Percentiles rank a stretch among this genome's conserved stretches.
Conservation (phyloP, 2,329 filamentous ascomycete genomes). For the Sphaerulina musiva region DNA sequence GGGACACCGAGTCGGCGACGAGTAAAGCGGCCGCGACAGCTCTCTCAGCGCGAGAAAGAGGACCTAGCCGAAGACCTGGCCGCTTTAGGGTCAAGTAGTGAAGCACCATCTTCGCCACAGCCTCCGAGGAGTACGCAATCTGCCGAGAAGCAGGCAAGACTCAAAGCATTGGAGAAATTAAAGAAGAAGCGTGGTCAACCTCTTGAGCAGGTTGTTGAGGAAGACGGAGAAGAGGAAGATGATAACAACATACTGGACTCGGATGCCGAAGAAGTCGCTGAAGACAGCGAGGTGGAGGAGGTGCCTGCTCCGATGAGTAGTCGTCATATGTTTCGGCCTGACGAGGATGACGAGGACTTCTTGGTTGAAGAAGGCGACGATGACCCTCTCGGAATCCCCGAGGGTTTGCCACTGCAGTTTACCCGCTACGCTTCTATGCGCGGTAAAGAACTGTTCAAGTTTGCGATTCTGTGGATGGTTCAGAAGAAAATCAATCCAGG, state of each 20-base stretch:
- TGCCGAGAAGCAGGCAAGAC: constrained; percentile 34
- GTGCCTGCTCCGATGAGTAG: constrained; percentile 32
- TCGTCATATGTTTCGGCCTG: constrained; percentile 44
- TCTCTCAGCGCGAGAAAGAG: constrained; percentile 34
- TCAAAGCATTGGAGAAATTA: constrained; percentile 40
- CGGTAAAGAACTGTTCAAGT: constrained; percentile 64
- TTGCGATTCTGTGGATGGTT: constrained; percentile 73
- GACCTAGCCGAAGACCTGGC: constrained; percentile 44
- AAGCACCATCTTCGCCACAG: constrained; percentile 24
- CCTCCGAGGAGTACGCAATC: constrained; percentile 27
- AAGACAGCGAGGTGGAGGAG: constrained; percentile 48
- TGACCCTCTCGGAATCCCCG: constrained; percentile 50
- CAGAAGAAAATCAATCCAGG: constrained; percentile 69
- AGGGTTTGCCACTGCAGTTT: constrained; percentile 61
- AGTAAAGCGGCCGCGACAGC: constrained; percentile 20
- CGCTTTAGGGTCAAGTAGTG: constrained; percentile 35
- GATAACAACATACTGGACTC: constrained; percentile 28
- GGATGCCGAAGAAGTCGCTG: constrained; percentile 26
- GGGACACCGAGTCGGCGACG: constrained; percentile 24
- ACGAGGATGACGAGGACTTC: constrained; percentile 59
- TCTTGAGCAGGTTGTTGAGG: constrained; percentile 18
- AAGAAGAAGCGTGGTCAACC: constrained; percentile 34
- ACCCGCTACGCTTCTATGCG: constrained; percentile 60
- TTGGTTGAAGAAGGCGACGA: constrained; percentile 50
- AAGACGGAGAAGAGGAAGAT: constrained; percentile 20